Base-by-base conservation (phyloP, 805 yeast species). In the Candida koratica region DNA sequence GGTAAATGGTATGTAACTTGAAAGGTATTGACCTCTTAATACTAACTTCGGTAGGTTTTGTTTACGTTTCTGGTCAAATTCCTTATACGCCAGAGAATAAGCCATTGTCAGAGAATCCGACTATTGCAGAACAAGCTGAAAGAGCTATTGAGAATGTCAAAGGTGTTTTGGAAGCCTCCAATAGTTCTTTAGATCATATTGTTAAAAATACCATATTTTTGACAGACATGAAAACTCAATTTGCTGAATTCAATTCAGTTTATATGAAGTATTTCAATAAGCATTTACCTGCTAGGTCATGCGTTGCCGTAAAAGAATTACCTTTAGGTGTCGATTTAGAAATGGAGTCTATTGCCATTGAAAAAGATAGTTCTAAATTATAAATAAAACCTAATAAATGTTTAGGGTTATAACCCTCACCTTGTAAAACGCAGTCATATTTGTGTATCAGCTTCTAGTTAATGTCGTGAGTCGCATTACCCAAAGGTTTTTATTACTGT, bases 231-330 rank as follows among this genome's bases (percentile, higher is more conserved):
- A 69, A 70, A 52, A 47, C 60, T 25, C 76, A 83, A 58, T 93
- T 93, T 56, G 86, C 75, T 43, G 83, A 77, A 45, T 84, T 93
- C 71, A 93, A 93, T 69, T 73, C 71, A 47, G 95, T 85, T 35
- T 93, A 93, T 66, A 79, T 77, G 41, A 73, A 80, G 61, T 81
- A 84, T 65, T 86, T 86, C 69, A 73, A 58, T 54, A 69, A 64
- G 31, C 90, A 82, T 67, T 83, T 82, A 61, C 97, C 98, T 28
- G 97, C 97, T 25, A 86, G 98, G 76, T 85, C 97, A 2, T 93
- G 97, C 72, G 95, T 93, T 51, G 97, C 97, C 29, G 97, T 89
- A 45, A 81, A 80, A 64, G 79, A 77, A 45, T 79, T 93, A 51
- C 98, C 98, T 43, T 76, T 93, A 61, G 87, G 87, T 43, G 86